Evolutionary conservation across 768 basidiomycete genomes (phyloP), one percentile per base, ranked within the genome.

Genomic region (Cubamyces lactineus): DNA sequence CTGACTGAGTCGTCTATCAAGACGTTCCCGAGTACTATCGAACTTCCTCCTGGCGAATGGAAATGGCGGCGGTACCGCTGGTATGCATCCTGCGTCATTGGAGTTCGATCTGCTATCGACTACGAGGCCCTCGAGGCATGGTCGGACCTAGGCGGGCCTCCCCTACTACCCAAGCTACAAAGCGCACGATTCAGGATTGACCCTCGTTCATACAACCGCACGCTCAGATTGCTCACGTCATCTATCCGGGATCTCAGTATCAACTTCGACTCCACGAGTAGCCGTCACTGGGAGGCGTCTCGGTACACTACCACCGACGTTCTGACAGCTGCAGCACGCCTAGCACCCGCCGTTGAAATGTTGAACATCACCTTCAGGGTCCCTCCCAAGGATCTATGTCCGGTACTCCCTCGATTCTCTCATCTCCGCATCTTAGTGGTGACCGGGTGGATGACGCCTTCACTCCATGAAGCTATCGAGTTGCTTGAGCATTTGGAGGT

Each of bases 1-100:
- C 21, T 23, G 24, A 19, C 48, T 47, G 19, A 17, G 38, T 15
- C 26, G 16, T 30, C 16, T n/a, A 3, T 13, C 5, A 28, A 59
- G 57, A 59, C 57, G 2, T 51, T 59, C 11, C 57, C 57, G 8
- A 15, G 3, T 9, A 5, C n/a, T 28, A 16, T 52, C 5, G 34
- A 51, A 9, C 28, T 28, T 2, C n/a, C 40, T 7, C 5, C 40
- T 4, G 2, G 43, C 17, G 49, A 28, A 17, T 30, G 19, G n/a
- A 28, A 43, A 51, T 59, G 57, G 57, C 49, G 40, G 7, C 49
- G 57, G 1, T 59, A 59, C 15, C 57, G 57, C n/a, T 59, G 57
- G 57, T 59, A 59, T 26, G 57, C 57, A 0, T 42, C 57, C 4
- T 59, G 49, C 41, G 57, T 59, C 13, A 19, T 45, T 19, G 57